Evolutionary conservation across 2,329 filamentous ascomycete genomes (phyloP).

Genomic region (Monosporascus sp.): DNA sequence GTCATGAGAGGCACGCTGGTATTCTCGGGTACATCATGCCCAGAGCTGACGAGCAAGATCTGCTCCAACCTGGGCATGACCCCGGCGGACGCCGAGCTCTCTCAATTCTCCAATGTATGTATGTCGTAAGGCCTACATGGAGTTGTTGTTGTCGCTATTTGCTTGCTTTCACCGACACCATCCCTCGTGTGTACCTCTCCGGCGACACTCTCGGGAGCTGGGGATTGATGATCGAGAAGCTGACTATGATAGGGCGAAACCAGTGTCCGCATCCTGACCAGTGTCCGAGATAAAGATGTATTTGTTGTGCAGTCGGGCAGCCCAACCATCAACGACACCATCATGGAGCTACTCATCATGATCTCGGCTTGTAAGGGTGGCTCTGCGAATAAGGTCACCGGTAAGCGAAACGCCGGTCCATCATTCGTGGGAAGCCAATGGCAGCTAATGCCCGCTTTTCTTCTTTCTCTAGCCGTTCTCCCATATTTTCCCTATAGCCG

Average conservation of each 20-base stretch:
- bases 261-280: conserved; percentile 63
- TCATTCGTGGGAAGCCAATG: conserved; percentile 1
- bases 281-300: conserved; percentile 95
- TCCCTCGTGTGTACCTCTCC: background rate
- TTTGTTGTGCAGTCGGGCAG: conserved; percentile 98
- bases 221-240: background rate
- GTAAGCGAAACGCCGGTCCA: conserved; percentile 43
- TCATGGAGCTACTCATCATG: conserved; percentile 99
- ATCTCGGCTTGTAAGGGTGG: conserved; percentile 98
- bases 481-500: conserved; percentile 99
- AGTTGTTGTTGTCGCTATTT: conserved; percentile 14
- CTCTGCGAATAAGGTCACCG: conserved; percentile 93
- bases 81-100: conserved; percentile 59
- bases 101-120: conserved; percentile 66
- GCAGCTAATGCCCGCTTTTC: conserved; percentile 8
- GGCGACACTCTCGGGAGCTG: background rate
- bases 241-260: conserved; percentile 54
- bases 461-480: conserved; percentile 59
- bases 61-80: conserved; percentile 64
- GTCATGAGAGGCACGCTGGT: conserved; percentile 62
- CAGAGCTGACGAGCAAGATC: conserved; percentile 59
- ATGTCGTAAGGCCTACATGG: conserved; percentile 13
- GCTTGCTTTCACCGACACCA: conserved; percentile 4
- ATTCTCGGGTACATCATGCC: conserved; percentile 64
- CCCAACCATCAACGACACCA: conserved; percentile 92